Evolutionary conservation across 2,329 filamentous ascomycete genomes (phyloP).

Genomic region (Purpureocillium lavendulum): DNA sequence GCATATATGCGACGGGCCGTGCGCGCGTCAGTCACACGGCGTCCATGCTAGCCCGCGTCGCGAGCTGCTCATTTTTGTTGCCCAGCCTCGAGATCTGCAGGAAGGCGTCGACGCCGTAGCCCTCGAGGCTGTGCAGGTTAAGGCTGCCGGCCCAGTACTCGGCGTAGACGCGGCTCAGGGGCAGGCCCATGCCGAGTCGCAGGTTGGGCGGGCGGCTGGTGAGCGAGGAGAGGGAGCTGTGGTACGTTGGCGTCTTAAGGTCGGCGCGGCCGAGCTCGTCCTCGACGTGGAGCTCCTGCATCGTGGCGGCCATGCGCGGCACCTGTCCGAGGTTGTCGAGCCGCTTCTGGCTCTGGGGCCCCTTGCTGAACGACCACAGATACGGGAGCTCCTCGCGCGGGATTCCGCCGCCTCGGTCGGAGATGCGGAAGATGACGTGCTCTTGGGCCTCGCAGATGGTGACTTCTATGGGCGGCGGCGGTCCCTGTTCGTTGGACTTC

Average conservation of each 20-base stretch:
- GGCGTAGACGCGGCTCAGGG: slow-evolving; percentile 88
- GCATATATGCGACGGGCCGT: neutral
- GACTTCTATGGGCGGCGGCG: slow-evolving; percentile 80
- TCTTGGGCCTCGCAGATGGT: slow-evolving; percentile 90
- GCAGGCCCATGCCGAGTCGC: slow-evolving; percentile 84
- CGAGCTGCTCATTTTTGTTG: slow-evolving; percentile 95
- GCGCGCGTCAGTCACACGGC: slow-evolving; percentile 39
- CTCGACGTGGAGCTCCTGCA: slow-evolving; percentile 68
- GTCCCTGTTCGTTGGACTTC: slow-evolving; percentile 21
- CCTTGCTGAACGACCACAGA: slow-evolving; percentile 96
- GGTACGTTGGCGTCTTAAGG: slow-evolving; percentile 31
- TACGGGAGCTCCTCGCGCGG: slow-evolving; percentile 77
- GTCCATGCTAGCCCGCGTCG: slow-evolving; percentile 68
- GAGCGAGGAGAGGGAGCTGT: slow-evolving; percentile 67
- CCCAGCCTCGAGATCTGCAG: slow-evolving; percentile 92
- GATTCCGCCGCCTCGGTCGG: slow-evolving; percentile 90
- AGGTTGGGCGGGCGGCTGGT: slow-evolving; percentile 79
- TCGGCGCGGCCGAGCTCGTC: slow-evolving; percentile 31
- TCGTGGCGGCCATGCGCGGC: slow-evolving; percentile 84
- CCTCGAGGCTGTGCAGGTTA: slow-evolving; percentile 85
- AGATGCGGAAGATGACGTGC: slow-evolving; percentile 93
- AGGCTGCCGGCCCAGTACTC: slow-evolving; percentile 97
- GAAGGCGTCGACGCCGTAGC: slow-evolving; percentile 93
- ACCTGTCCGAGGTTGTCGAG: slow-evolving; percentile 82
- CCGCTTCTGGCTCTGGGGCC: slow-evolving; percentile 66